Evolutionary conservation across 768 basidiomycete genomes (phyloP).

Genomic region (Kwoniella sp.): DNA sequence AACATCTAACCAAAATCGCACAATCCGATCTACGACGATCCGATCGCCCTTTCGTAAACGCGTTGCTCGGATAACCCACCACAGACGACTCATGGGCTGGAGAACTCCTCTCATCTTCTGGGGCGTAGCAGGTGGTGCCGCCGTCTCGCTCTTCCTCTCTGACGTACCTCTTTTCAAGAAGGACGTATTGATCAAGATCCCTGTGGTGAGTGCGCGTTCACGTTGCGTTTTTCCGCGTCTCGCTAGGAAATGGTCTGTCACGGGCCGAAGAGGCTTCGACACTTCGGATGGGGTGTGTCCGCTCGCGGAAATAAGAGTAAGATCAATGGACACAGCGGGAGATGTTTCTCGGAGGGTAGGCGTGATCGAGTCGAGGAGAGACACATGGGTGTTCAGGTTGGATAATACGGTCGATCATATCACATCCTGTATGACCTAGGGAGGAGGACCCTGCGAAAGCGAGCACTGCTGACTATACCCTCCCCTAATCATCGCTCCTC

Average conservation of each 20-base stretch:
- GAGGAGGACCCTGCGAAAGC: no score
- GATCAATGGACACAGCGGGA: no score
- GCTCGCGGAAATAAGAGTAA: no score
- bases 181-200: conserved; percentile 52
- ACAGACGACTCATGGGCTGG: conserved; percentile 38
- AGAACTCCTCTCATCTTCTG: conserved; percentile 36
- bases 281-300: no score
- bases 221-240: no score
- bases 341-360: no score
- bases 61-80: not conserved
- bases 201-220: conserved; percentile 40
- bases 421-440: no score
- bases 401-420: no score
- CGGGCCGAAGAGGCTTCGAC: no score
- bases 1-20: not conserved
- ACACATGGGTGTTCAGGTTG: no score
- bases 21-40: not conserved
- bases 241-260: no score
- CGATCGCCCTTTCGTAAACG: not conserved
- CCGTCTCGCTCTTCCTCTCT: conserved; percentile 48
- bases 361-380: no score
- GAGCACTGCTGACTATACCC: not conserved
- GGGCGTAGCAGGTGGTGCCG: conserved; percentile 44
- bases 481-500: not conserved
- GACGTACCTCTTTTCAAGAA: conserved; percentile 51